Percentiles rank a stretch among this genome's conserved stretches.
These are phyloP conservation scores for Eremomyces bilateralis DNA, from an alignment of 495 filamentous ascomycete species.

Conservation along the genomic window DNA sequence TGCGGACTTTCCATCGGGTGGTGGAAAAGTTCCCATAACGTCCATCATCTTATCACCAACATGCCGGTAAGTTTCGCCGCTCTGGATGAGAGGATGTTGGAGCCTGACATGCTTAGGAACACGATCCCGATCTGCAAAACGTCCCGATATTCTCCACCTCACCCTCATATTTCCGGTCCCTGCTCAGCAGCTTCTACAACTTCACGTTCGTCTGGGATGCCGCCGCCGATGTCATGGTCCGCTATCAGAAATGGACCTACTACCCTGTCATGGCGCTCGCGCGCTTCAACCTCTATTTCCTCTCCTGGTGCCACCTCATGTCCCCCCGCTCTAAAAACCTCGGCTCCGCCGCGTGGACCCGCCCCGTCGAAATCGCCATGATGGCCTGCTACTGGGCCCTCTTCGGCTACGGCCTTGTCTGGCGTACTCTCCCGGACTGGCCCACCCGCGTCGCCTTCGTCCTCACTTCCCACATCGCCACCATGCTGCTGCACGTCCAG, in stretches of 20 bases:
- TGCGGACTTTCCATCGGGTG: conserved; percentile 83
- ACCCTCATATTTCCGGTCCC: conserved; percentile 54
- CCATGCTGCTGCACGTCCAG: conserved; percentile 77
- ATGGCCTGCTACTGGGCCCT: conserved; percentile 82
- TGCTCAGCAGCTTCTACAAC: conserved; percentile 79
- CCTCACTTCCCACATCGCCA: conserved; percentile 68
- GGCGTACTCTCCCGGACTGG: conserved; percentile 47
- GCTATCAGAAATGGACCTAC: conserved; percentile 64
- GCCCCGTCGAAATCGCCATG: conserved; percentile 63
- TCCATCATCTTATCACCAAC: conserved; percentile 95
- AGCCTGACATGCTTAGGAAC: conserved; percentile 76
- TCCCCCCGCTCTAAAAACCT: conserved; percentile 57
- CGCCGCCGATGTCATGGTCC: conserved; percentile 45
- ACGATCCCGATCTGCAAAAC: conserved; percentile 94
- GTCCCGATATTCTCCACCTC: conserved; percentile 89
- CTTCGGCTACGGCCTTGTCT: conserved; percentile 76
- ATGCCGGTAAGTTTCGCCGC: too few species aligned
- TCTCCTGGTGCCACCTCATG: conserved; percentile 70
- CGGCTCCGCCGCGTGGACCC: conserved; percentile 66
- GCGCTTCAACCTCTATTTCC: conserved; percentile 71
- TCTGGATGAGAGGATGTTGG: too few species aligned
- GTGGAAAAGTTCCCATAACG: conserved; percentile 97
- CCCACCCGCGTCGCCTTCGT: conserved; percentile 53
- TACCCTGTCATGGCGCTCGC: conserved; percentile 70
- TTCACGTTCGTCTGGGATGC: conserved; percentile 67